Percentiles rank a stretch among this genome's conserved stretches.
Conservation (phyloP, 805 yeast species). For the Metschnikowia continentalis region DNA sequence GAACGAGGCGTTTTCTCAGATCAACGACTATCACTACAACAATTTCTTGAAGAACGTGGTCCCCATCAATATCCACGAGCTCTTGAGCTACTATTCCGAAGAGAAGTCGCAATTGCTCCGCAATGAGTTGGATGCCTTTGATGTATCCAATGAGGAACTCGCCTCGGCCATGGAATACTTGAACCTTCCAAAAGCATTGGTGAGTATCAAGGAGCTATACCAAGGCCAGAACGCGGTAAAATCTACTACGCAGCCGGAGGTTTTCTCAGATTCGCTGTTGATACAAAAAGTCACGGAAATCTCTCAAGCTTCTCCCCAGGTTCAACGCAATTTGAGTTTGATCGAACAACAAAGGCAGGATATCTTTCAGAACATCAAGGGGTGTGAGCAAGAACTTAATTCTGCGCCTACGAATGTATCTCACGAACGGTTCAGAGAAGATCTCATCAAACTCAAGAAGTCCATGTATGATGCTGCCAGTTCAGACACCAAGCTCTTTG, state of each 20-base stretch:
- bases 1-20: constrained; percentile 38
- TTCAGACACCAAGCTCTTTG: constrained; percentile 53
- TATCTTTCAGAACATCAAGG: constrained; percentile 32
- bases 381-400: constrained; percentile 26
- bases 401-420: constrained; percentile 5
- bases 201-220: constrained; percentile 46
- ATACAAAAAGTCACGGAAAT: constrained; percentile 20
- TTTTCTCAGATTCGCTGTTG: constrained; percentile 6
- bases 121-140: constrained; percentile 66
- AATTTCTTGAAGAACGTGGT: constrained; percentile 75
- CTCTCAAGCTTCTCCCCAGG: constrained; percentile 26
- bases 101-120: constrained; percentile 77
- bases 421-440: constrained; percentile 39
- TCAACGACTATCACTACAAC: constrained; percentile 35
- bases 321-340: constrained; percentile 29
- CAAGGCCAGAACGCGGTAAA: constrained; percentile 9
- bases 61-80: constrained; percentile 84
- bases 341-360: constrained; percentile 31
- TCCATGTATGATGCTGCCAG: constrained; percentile 58
- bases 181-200: constrained; percentile 65
- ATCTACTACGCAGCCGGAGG: neutral
- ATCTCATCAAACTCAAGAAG: constrained; percentile 52
- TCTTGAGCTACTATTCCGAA: constrained; percentile 83
- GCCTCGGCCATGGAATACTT: constrained; percentile 76
- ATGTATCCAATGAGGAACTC: constrained; percentile 75